Conservation (phyloP, 179 eudicot species). For the Drosera spatulata region DNA sequence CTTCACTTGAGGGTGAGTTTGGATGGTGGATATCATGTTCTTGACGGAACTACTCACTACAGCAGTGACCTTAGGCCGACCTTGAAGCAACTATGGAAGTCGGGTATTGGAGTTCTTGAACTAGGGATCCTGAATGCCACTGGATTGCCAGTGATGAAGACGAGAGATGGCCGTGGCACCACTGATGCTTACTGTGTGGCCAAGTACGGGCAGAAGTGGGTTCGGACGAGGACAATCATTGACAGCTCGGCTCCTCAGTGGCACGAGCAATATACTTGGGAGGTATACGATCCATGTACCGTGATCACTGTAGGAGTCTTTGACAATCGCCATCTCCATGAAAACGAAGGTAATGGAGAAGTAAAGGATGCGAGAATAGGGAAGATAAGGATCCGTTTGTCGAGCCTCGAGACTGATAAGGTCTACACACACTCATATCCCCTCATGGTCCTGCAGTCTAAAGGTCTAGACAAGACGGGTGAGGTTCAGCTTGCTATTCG, state of each 20-base stretch:
- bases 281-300: slow-evolving; percentile 41
- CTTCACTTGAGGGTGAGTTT: slow-evolving; percentile 1
- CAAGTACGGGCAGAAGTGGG: slow-evolving; percentile 46
- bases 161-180: slow-evolving; percentile 29
- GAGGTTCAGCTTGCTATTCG: slow-evolving; percentile 37
- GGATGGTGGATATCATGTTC: slow-evolving; percentile 39
- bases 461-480: slow-evolving; percentile 40
- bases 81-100: slow-evolving; percentile 33
- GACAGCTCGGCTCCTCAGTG: slow-evolving; percentile 31
- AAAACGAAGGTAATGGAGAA: slow-evolving; percentile 5
- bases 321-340: slow-evolving; percentile 20
- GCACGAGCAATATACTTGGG: slow-evolving; percentile 46
- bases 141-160: slow-evolving; percentile 32
- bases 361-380: slow-evolving; percentile 28
- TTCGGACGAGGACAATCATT: slow-evolving; percentile 26
- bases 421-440: slow-evolving; percentile 43
- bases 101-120: slow-evolving; percentile 37
- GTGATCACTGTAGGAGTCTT: slow-evolving; percentile 37
- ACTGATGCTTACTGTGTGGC: slow-evolving; percentile 42
- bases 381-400: slow-evolving; percentile 33
- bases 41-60: slow-evolving; percentile 35
- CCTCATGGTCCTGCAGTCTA: slow-evolving; percentile 24
- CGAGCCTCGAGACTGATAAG: slow-evolving; percentile 29
- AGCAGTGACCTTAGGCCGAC: slow-evolving; percentile 38
- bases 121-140: slow-evolving; percentile 38